Conservation (phyloP, 129 eudicot species). For the Flaveria ramosissima region DNA sequence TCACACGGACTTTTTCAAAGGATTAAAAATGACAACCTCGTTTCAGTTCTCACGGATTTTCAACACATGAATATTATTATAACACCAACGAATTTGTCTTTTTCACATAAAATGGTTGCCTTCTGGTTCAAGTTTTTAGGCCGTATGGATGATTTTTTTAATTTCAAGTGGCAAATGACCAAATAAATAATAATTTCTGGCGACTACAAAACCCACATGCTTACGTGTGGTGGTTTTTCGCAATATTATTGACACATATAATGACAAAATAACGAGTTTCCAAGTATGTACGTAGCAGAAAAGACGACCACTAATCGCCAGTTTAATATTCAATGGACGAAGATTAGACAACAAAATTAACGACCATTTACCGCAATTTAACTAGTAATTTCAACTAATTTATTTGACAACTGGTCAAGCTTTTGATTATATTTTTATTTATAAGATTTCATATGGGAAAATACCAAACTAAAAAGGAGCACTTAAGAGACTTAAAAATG, state of each 20-base stretch:
- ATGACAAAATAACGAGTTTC: slow-evolving; percentile 11
- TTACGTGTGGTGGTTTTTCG: background rate
- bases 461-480: too few relatives aligned
- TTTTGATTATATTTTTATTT: background rate
- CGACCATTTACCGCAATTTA: background rate
- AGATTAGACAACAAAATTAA: background rate
- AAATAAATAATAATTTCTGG: background rate
- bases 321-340: background rate
- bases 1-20: background rate
- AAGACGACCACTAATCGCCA: background rate
- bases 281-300: background rate
- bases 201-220: background rate
- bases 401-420: background rate
- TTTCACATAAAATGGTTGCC: background rate
- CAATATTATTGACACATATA: background rate
- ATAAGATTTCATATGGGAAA: too few relatives aligned
- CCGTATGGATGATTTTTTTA: background rate
- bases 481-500: too few relatives aligned
- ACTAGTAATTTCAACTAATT: background rate
- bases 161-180: background rate
- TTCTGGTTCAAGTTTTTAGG: background rate
- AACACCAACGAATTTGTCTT: background rate
- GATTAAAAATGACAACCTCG: slow-evolving; percentile 4
- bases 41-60: slow-evolving; percentile 6
- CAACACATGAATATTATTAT: slow-evolving; percentile 9